Evolutionary conservation across 2,329 filamentous ascomycete species (phyloP).

Genomic region (Hortaea werneckii): DNA sequence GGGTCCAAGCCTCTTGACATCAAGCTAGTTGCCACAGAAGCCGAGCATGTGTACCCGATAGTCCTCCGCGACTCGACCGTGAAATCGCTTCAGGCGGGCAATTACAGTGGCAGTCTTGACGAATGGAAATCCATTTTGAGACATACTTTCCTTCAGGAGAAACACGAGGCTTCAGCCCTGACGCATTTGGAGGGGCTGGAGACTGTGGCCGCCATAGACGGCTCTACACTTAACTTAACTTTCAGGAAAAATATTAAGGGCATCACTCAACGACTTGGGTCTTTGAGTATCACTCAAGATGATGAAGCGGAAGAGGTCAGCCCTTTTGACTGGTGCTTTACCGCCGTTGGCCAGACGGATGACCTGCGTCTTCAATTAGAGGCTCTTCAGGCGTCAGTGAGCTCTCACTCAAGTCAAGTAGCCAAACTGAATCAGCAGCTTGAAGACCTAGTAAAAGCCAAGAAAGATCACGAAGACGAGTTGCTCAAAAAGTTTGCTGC

Average conservation of each 20-base stretch:
- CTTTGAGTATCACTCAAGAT: conserved; percentile 47
- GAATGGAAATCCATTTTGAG: conserved; percentile 58
- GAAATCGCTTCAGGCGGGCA: conserved; percentile 43
- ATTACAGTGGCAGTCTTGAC: conserved; percentile 45
- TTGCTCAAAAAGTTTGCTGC: conserved; percentile 60
- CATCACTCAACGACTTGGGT: conserved; percentile 63
- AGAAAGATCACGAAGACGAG: conserved; percentile 55
- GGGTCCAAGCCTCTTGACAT: conserved; percentile 49
- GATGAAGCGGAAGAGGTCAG: conserved; percentile 49
- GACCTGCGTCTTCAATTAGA: conserved; percentile 28
- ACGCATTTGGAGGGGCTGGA: conserved; percentile 46
- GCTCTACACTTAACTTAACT: conserved; percentile 47
- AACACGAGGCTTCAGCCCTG: conserved; percentile 33
- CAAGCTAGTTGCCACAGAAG: conserved; percentile 59
- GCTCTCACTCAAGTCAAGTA: conserved; percentile 46
- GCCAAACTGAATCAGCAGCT: conserved; percentile 52
- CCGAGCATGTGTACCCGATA: conserved; percentile 48
- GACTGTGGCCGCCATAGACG: conserved; percentile 44
- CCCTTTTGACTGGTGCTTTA: conserved; percentile 60
- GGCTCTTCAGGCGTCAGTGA: conserved; percentile 24
- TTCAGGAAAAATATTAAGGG: conserved; percentile 57
- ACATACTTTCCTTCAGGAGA: conserved; percentile 43
- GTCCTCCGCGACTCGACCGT: conserved; percentile 51
- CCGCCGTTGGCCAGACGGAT: conserved; percentile 44
- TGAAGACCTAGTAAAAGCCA: conserved; percentile 55